Percentiles rank a stretch among this genome's conserved stretches.
Evolutionary conservation across 805 yeast genomes (phyloP).

Genomic region (Pichia manshurica): DNA sequence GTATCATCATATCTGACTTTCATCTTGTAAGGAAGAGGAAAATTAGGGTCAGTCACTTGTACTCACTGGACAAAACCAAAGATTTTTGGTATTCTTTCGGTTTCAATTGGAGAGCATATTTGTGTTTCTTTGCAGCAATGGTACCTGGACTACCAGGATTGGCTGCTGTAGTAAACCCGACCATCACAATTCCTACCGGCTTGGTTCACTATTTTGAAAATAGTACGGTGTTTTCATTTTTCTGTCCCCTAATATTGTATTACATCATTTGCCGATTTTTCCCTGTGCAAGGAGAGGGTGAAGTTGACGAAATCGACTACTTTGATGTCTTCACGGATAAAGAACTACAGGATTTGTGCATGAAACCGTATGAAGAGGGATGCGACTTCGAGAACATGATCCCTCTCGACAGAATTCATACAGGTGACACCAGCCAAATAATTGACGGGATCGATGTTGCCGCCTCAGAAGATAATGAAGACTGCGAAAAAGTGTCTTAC

Average conservation of each 20-base stretch:
- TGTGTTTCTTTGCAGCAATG: slow-evolving; percentile 15
- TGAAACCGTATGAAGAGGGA: slow-evolving; percentile 14
- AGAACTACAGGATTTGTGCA: slow-evolving; percentile 30
- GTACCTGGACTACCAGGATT: slow-evolving; percentile 24
- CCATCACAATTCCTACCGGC: slow-evolving; percentile 33
- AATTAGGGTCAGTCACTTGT: slow-evolving; percentile 23
- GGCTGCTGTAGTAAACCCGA: slow-evolving; percentile 14
- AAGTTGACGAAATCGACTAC: slow-evolving; percentile 31
- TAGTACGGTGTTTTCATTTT: slow-evolving; percentile 38
- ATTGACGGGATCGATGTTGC: no score
- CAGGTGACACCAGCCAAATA: no score
- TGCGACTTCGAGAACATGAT: no score
- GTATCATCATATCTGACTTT: slow-evolving; percentile 34
- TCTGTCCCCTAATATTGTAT: slow-evolving; percentile 35
- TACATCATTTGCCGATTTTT: slow-evolving; percentile 31
- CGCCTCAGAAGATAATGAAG: no score
- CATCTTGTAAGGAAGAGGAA: slow-evolving; percentile 35
- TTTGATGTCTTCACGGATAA: slow-evolving; percentile 28
- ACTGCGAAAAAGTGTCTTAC: no score
- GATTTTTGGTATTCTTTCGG: slow-evolving; percentile 29
- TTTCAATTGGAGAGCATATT: slow-evolving; percentile 28
- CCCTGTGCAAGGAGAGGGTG: slow-evolving; percentile 33
- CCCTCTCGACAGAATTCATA: no score
- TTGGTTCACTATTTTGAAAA: slow-evolving; percentile 39
- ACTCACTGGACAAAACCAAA: slow-evolving; percentile 9